A percentile compares a stretch with the other conserved stretches of the same genome.
Evolutionary conservation across 2,329 filamentous ascomycete genomes (phyloP).

Genomic region (Aspergillus aculeatinus): DNA sequence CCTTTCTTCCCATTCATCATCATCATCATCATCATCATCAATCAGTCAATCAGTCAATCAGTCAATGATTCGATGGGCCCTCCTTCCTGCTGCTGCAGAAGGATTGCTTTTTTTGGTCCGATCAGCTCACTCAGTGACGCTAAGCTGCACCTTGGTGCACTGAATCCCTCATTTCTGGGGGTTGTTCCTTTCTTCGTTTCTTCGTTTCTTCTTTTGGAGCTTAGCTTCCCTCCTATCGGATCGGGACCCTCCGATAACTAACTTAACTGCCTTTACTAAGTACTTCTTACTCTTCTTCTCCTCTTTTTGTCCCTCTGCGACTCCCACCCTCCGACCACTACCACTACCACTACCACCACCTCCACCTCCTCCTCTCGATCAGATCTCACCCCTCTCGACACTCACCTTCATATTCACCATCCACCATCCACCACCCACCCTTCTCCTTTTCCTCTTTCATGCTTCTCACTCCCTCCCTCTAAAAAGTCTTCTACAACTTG

Average conservation of each 20-base stretch:
- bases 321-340: not conserved
- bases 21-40: constrained; percentile 1
- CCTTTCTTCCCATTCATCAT: not conserved
- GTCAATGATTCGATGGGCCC: not conserved
- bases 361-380: too few species aligned
- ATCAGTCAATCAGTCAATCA: not conserved
- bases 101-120: not conserved
- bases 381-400: not conserved
- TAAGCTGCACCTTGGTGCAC: not conserved
- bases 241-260: constrained; percentile 10
- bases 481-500: not conserved
- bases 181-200: too few species aligned
- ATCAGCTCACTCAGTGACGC: not conserved
- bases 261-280: not conserved
- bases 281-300: constrained; percentile 5
- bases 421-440: too few species aligned
- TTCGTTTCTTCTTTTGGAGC: constrained; percentile 8
- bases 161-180: too few species aligned
- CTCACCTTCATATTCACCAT: too few species aligned
- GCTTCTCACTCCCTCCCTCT: not conserved
- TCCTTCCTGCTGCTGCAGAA: not conserved
- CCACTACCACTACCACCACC: too few species aligned
- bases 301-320: constrained; percentile 1
- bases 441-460: constrained; percentile 4
- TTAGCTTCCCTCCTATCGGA: constrained; percentile 6